A percentile compares a stretch with the other conserved stretches of the same genome.
Evolutionary conservation across 1,284 basidiomycete genomes (phyloP).

Genomic region (Spongispora temasekensis): DNA sequence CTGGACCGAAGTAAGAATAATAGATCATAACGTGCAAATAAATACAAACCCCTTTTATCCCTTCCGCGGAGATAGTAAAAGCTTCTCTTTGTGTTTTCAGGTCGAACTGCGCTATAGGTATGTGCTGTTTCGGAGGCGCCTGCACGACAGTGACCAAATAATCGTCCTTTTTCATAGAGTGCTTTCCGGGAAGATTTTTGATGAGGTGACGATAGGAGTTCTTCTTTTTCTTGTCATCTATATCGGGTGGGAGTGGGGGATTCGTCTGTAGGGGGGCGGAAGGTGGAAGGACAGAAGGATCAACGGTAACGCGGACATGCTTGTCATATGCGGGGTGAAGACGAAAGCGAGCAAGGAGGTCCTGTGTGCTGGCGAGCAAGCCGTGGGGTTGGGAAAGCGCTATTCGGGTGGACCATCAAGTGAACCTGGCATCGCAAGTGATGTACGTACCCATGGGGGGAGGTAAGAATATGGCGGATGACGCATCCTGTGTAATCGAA

Average conservation of each 20-base stretch:
- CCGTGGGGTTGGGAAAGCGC: slow-evolving; percentile 42
- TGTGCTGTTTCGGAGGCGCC: slow-evolving; percentile 70
- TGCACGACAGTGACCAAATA: slow-evolving; percentile 66
- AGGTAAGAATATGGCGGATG: slow-evolving; percentile 32
- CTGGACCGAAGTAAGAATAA: slow-evolving; percentile 40
- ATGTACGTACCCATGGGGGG: slow-evolving; percentile 24
- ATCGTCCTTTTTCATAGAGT: slow-evolving; percentile 81
- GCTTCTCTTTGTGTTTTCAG: slow-evolving; percentile 66
- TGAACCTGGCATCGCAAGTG: slow-evolving; percentile 1
- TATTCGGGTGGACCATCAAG: slow-evolving; percentile 25
- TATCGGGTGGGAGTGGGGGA: slow-evolving; percentile 44
- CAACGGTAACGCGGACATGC: slow-evolving; percentile 59
- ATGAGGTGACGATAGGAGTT: slow-evolving; percentile 77
- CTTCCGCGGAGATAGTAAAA: slow-evolving; percentile 70
- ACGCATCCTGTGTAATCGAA: slow-evolving; percentile 28
- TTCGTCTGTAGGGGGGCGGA: slow-evolving; percentile 34
- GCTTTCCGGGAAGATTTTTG: slow-evolving; percentile 75
- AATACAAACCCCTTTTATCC: slow-evolving; percentile 70
- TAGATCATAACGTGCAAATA: slow-evolving; percentile 4
- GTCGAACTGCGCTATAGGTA: slow-evolving; percentile 66
- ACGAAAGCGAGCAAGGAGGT: slow-evolving; percentile 68
- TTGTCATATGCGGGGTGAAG: slow-evolving; percentile 73
- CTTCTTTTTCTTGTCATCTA: slow-evolving; percentile 75
- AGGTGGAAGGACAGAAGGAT: slow-evolving; percentile 25
- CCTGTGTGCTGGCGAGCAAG: slow-evolving; percentile 68